Base-by-base conservation (phyloP, 768 basidiomycete genomes). In the Polyporus arcularius region DNA sequence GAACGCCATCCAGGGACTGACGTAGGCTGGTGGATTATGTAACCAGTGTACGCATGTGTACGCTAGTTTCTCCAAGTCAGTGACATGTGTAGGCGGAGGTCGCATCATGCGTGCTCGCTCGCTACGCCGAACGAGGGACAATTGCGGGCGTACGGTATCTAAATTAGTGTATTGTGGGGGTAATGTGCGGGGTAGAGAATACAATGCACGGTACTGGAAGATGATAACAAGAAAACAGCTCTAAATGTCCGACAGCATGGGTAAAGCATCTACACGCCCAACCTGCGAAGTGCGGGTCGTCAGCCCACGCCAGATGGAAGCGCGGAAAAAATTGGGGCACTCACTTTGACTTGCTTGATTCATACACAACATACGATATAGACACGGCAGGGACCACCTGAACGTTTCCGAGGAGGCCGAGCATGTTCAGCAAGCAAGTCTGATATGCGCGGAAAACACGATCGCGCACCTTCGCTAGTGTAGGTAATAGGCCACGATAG, bases 371-470 rank as follows among this genome's bases (percentile, higher is more conserved):
- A 76, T 97, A 97, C 61, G 94, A 94, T 75, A 98, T 98, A 8
- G 95, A 96, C 45, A 98, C 96, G 4, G 95, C 89, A 53, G 96
- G 96, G 47, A 97, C 88, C 60, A 98, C 96, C 91, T 93, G 67
- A 47, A 4, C n/a, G 46, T 38, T 47, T 16, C 52, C 67, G 18
- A 54, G 26, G 30, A 38, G 16, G 31, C 15, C 16, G 41, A 42
- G 5, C 31, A 12, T 31, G 47, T 46, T 58, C 54, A 63, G 56
- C 41, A 31, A 4, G 48, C 55, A 59, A 43, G 7, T 57, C 38
- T 59, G 62, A 63, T 59, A 38, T 57, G 50, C 62, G 40, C 49
- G 57, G 57, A 38, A 11, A 50, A 53, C 52, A 57, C 54, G 55
- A 47, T 21, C 14, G 63, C 75, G 14, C 58, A 89, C 91, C 85